Base-by-base conservation (phyloP, 2,329 filamentous ascomycete species). In the Venturia aucupariae region DNA sequence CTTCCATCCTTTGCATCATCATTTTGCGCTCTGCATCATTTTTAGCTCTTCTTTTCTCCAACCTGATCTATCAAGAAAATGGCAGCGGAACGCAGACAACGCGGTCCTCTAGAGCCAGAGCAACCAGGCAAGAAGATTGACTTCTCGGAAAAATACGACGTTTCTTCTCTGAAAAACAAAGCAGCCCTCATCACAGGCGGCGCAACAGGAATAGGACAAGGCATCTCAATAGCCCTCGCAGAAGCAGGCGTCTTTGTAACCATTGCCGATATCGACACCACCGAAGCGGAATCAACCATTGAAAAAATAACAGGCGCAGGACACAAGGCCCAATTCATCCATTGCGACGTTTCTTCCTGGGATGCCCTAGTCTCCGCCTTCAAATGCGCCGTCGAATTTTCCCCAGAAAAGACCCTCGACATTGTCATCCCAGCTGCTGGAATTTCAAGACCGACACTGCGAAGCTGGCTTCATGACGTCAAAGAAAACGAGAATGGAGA, bases 361-460 rank as follows among this genome's bases (percentile, higher is more conserved):
- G 59, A 60, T 1, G 59, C 59, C 6, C 72, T 73, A 62, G 66
- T 70, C 19, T 62, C 61, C 0, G 69, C 73, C 48, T 75, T 75
- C 67, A 70, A 73, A 57, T 67, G 66, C 1, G 72, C 73, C 1
- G 65, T 75, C 19, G 15, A 41, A 0, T 72, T 71, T 24, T 71
- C 72, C 4, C 65, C 68, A 0, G 68, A 66, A 8, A 62, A 65
- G 11, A 70, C 65, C 8, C 61, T 76, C 30, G 73, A 76, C 46
- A 60, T 75, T 22, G 71, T 73, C 3, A 67, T 75, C 3, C 68
- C 72, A 4, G 69, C 68, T 22, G 73, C 74, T 3, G 74, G 73
- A 35, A 67, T 73, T 6, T 65, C 59, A 4, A 41, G 41, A 24
- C 4, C 5, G 38, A n/a, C 6, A 41, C 10, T 7, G n/a, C 15